Base-by-base conservation (phyloP, 305 asterid genomes). In the Fraxinus greggii region DNA sequence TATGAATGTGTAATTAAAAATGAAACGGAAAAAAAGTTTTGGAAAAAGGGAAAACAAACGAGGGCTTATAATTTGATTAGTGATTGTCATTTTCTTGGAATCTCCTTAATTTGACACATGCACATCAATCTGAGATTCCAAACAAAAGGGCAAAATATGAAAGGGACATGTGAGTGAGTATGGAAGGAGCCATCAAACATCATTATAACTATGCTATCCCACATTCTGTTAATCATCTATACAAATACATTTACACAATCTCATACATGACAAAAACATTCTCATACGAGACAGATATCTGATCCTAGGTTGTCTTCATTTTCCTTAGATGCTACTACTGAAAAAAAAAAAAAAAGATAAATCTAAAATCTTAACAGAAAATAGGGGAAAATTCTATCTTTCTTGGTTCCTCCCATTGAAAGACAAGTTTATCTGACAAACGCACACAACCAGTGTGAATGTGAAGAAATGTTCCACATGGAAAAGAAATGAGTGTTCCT, bases 341-440 rank as follows among this genome's bases (percentile, higher is more conserved):
- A 40, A 2, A 40, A 2, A 12, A 2, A 2, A 40, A 40, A 0
- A 40, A 23, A 63, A 77, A 84, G 59, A 81, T 75, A 78, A 79
- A 83, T 79, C 84, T 73, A 75, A 33, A 80, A 76, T 78, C 82
- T 79, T 77, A 79, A 36, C 84, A 48, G 54, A 45, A 77, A 80
- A 78, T 74, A 76, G 65, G 48, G 40, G 19, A 76, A 61, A 79
- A 75, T 86, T 56, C 83, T 19, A 80, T 67, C 89, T 75, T 31
- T 76, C 78, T 77, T 51, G 90, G 83, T 88, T 90, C 88, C 95
- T 88, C 94, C 85, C 95, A 82, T 90, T 86, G 85, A 72, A 89
- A 90, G 92, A 90, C 88, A 88, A 90, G 91, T 72, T 83, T 73
- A 40, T 72, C 82, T 73, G 80, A 78, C 81, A 87, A 83, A 84